Evolutionary conservation across 1,139 yeast genomes (phyloP).

Genomic region (Lodderomyces jiufengensis): DNA sequence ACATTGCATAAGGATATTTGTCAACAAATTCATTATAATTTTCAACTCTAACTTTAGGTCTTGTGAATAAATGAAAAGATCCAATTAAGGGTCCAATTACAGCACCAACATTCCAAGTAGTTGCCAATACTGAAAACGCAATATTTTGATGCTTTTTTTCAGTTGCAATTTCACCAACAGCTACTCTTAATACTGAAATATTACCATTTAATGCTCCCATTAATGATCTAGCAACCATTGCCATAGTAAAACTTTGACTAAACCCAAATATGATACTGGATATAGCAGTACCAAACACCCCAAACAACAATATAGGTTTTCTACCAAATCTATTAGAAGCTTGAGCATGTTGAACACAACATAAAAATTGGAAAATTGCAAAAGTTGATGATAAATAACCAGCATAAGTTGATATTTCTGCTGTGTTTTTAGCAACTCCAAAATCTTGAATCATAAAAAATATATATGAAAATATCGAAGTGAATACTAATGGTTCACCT

Average conservation of each 20-base stretch:
- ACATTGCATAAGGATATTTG: conserved; percentile 55
- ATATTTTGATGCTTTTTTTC: conserved; percentile 36
- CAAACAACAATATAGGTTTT: conserved; percentile 28
- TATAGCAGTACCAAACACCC: conserved; percentile 30
- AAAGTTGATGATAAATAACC: conserved; percentile 37
- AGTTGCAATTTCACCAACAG: conserved; percentile 37
- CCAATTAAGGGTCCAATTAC: conserved; percentile 58
- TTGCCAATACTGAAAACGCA: conserved; percentile 35
- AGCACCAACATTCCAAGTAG: conserved; percentile 34
- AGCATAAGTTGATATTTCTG: conserved; percentile 34
- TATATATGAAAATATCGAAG: conserved; percentile 38
- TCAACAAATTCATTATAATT: conserved; percentile 28
- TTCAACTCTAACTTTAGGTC: conserved; percentile 18
- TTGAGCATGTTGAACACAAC: conserved; percentile 37
- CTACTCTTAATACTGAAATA: conserved; percentile 35
- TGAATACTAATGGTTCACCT: conserved; percentile 37
- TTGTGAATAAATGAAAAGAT: conserved; percentile 39
- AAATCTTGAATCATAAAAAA: conserved; percentile 41
- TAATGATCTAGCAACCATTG: conserved; percentile 28
- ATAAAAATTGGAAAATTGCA: conserved; percentile 36
- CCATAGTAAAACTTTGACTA: conserved; percentile 31
- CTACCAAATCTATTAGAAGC: conserved; percentile 32
- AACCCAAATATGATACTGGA: conserved; percentile 33
- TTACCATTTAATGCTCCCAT: conserved; percentile 38
- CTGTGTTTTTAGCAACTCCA: conserved; percentile 29